Base-by-base conservation (phyloP, 345 rosid genomes). In the Dovyalis caffra region DNA sequence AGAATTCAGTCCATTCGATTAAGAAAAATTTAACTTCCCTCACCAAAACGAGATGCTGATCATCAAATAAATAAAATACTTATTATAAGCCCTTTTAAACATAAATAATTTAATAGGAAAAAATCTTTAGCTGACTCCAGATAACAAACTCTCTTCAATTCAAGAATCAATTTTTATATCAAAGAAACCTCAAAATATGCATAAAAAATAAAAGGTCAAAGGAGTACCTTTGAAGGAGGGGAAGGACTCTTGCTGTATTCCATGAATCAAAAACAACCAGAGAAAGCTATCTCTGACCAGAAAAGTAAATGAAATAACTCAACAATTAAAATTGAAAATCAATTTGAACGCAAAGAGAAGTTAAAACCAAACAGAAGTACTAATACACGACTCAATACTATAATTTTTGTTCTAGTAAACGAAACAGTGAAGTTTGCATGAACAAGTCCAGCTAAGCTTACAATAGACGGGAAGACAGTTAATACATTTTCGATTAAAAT, bases 161-260 rank as follows among this genome's bases (percentile, higher is more conserved):
- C n/a, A n/a, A n/a, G n/a, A n/a, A n/a, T n/a, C n/a, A n/a, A n/a
- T n/a, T n/a, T n/a, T n/a, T n/a, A n/a, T n/a, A n/a, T n/a, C n/a
- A n/a, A n/a, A n/a, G n/a, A n/a, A n/a, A n/a, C n/a, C n/a, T 7
- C 7, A 9, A 2, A 66, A 66, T 10, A 66, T 15, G 40, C 40
- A 37, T 37, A 28, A 33, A 23, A 20, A 66, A 34, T 49, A 35
- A 60, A 6, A 70, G 15, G 63, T 4, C 0, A 20, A 34, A 3
- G 28, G 57, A 65, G 4, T 68, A 78, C 89, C 83, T 65, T 71
- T 21, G 80, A 68, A 67, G 66, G 47, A 26, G 79, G 38, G 11
- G 78, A 43, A 10, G 76, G 1, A n/a, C 64, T 32, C 6, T n/a
- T 63, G 80, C 76, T 56, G 58, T 47, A 76, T 45, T 86, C 85